phyloP scores from a whole-genome alignment of 2,329 filamentous ascomycete species.

The Xenosphaeropsis pyriputrescens region DNA sequence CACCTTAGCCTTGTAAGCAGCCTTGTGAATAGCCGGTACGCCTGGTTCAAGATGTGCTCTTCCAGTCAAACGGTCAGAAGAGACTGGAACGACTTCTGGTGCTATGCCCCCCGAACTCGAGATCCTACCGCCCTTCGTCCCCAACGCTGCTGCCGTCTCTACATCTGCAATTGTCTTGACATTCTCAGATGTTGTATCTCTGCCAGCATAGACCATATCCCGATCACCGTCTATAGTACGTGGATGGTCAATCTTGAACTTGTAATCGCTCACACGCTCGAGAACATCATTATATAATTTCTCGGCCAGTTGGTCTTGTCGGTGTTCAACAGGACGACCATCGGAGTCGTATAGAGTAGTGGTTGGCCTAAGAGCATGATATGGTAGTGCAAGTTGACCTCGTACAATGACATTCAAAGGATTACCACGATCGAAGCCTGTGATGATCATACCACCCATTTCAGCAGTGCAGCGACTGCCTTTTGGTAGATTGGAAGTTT shows the following conservation, averaged over 20 bases:
- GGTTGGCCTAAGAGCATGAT: slow-evolving; percentile 64
- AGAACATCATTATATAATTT: slow-evolving; percentile 90
- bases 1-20: slow-evolving; percentile 58
- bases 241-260: slow-evolving; percentile 57
- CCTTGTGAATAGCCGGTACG: slow-evolving; percentile 53
- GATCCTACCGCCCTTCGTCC: slow-evolving; percentile 29
- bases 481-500: slow-evolving; percentile 33
- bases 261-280: slow-evolving; percentile 81
- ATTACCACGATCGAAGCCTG: slow-evolving; percentile 90
- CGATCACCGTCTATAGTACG: slow-evolving; percentile 72
- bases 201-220: slow-evolving; percentile 67
- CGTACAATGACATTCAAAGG: slow-evolving; percentile 83
- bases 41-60: slow-evolving; percentile 58
- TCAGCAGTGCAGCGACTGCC: slow-evolving; percentile 67
- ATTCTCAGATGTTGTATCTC: slow-evolving; percentile 59
- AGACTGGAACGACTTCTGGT: slow-evolving; percentile 44
- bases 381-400: slow-evolving; percentile 76
- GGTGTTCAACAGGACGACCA: slow-evolving; percentile 62
- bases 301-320: slow-evolving; percentile 71
- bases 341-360: slow-evolving; percentile 84
- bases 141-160: slow-evolving; percentile 53
- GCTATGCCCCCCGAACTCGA: slow-evolving; percentile 13
- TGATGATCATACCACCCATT: slow-evolving; percentile 97
- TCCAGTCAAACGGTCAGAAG: slow-evolving; percentile 55
- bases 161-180: slow-evolving; percentile 57